Base-by-base conservation (phyloP, 2,329 filamentous ascomycete genomes). In the Ceratocystis alfenasii region DNA sequence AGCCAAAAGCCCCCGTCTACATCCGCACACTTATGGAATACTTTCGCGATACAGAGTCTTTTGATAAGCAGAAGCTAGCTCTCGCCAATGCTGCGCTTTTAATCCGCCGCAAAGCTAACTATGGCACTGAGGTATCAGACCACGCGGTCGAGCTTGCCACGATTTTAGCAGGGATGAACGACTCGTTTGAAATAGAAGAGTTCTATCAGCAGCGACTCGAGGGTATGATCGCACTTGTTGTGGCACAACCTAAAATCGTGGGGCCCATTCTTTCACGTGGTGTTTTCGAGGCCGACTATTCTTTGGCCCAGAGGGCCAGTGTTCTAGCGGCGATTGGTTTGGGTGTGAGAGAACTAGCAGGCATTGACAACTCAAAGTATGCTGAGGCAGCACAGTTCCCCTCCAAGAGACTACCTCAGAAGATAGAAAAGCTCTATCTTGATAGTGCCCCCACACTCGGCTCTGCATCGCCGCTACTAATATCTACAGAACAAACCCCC, bases 211-310 rank as follows among this genome's bases (percentile, higher is more conserved):
- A 90, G 67, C 84, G 87, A 20, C 78, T 94, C 2, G 87, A 95
- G 73, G 86, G 87, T 15, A 87, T 99, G 78, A 85, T 96, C 57
- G 88, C 92, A 0, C 76, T 96, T 6, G 78, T 96, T 0, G 80
- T 94, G 1, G 86, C 89, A 0, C 84, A 89, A 69, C 90, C 94
- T 0, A 78, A 83, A 62, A 80, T 83, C 64, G 90, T 96, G 83
- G 92, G 86, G 0, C 88, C 85, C 15, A 95, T 90, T 87, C 89
- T 95, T 67, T 85, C 88, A 2, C 85, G 86, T 66, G 87, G 88
- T 0, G 95, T 94, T 73, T 97, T 96, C 73, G 87, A 90, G 53
- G 92, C 92, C 17, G 94, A 99, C 73, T 92, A 94, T 74, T 96
- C 92, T 0, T 78, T 97, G 46, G 83, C 87, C 0, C 93, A 97